phyloP scores from a whole-genome alignment of 331 rosid species.

The Phaseolus coccineus region DNA sequence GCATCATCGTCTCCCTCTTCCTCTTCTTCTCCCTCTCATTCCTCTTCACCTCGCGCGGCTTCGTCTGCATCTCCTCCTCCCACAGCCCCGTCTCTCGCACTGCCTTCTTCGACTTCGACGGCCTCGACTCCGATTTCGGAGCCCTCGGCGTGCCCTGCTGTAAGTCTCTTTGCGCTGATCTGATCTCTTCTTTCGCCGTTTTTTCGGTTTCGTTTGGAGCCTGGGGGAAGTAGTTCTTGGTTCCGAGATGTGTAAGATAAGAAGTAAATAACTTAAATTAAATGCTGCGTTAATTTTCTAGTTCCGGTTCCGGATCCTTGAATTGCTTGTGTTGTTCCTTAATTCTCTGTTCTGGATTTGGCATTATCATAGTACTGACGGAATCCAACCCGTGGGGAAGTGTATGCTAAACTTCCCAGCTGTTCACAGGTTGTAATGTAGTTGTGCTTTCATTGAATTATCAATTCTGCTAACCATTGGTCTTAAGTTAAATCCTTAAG shows the following conservation, averaged over 20 bases:
- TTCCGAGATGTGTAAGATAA: background rate
- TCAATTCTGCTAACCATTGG: background rate
- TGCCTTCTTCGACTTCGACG: constrained; percentile 74
- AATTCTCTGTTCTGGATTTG: constrained; percentile 24
- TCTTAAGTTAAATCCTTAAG: background rate
- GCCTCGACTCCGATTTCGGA: constrained; percentile 91
- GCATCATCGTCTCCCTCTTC: background rate
- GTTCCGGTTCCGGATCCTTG: constrained; percentile 20
- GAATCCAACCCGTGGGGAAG: background rate
- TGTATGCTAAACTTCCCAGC: background rate
- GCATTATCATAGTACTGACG: constrained; percentile 11
- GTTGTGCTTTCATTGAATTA: background rate
- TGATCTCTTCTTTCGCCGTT: constrained; percentile 9
- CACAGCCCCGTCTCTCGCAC: constrained; percentile 65
- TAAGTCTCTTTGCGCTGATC: constrained; percentile 60
- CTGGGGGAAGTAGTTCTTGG: background rate
- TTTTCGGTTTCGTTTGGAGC: background rate
- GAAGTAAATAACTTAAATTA: background rate
- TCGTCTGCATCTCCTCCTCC: constrained; percentile 74
- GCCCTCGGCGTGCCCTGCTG: constrained; percentile 99
- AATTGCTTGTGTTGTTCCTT: background rate
- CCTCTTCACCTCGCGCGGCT: constrained; percentile 66
- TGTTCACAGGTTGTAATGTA: constrained; percentile 17
- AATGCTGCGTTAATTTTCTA: constrained; percentile 8
- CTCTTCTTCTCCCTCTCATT: constrained; percentile 47